Evolutionary conservation across 2,329 filamentous ascomycete genomes (phyloP).

Genomic region (Chaetomium globosum): DNA sequence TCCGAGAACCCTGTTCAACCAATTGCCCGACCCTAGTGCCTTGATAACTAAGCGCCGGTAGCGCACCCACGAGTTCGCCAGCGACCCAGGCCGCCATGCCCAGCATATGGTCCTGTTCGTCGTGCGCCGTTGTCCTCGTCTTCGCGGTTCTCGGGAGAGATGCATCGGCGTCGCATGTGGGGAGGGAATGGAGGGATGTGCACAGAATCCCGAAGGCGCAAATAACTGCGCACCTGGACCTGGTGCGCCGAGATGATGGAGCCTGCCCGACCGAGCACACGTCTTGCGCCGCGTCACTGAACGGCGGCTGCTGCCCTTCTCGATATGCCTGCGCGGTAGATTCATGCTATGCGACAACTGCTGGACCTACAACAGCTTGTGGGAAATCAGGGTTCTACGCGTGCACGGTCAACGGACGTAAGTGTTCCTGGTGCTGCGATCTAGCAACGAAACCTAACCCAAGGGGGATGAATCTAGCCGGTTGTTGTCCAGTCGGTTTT

Average conservation of each 20-base stretch:
- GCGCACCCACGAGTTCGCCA: conserved; percentile 20
- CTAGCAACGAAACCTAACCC: conserved; percentile 3
- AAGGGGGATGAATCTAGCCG: conserved; percentile 39
- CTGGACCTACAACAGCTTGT: conserved; percentile 31
- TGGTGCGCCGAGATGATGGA: conserved; percentile 32
- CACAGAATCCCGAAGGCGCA: conserved; percentile 38
- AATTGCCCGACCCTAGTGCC: conserved; percentile 19
- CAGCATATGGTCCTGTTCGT: conserved; percentile 37
- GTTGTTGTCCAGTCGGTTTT: conserved; percentile 51
- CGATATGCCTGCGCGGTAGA: conserved; percentile 34
- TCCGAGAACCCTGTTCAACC: conserved; percentile 4
- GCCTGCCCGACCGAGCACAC: conserved; percentile 37
- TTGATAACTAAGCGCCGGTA: conserved; percentile 26
- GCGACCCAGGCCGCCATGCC: conserved; percentile 34
- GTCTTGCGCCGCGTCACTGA: conserved; percentile 46
- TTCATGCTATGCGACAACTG: conserved; percentile 36
- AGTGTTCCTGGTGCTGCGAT: conserved; percentile 12
- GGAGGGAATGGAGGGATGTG: conserved; percentile 34
- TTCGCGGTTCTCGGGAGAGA: conserved; percentile 35
- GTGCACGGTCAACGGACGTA: conserved; percentile 30
- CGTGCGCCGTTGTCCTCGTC: conserved; percentile 36
- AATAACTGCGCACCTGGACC: conserved; percentile 32
- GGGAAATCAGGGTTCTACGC: conserved; percentile 27
- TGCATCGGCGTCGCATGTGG: conserved; percentile 36
- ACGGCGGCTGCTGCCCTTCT: conserved; percentile 43